Base-by-base conservation (phyloP, 768 basidiomycete species). In the Tylopilus sp. region DNA sequence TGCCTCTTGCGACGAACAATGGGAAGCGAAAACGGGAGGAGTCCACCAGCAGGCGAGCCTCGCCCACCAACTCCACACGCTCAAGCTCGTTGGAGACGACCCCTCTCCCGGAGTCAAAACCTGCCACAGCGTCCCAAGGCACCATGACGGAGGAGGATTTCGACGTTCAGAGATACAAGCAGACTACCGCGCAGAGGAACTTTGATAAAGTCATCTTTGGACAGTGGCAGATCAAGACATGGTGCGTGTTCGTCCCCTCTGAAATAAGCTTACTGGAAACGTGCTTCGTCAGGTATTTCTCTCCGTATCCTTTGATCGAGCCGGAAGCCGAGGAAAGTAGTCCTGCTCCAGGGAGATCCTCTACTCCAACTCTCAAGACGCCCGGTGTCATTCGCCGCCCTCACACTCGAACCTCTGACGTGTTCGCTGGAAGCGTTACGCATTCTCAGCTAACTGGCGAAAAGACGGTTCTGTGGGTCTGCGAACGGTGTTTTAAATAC, bases 401-500 rank as follows among this genome's bases (percentile, higher is more conserved):
- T 24, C 85, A 88, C 63, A 83, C 82, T 6, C 83, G 90, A 29
- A 89, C 87, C 2, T 85, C 85, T 11, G 89, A 92, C 57, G 63
- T 91, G 24, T 70, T 89, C 17, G 82, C 82, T 1, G 84, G 87
- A 29, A 83, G 85, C 7, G 66, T 87, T 48, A 74, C 75, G 29
- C 75, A 83, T 21, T 72, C 75, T 17, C 71, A 75, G 43, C 67
- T 64, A 17, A 52, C 64, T 16, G 77, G 73, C 4, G 84, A 83
- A 56, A 76, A 76, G 45, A 71, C 82, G 17, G 71, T 74, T 29
- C 70, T 95, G 19, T 94, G 85, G 82, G 91, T 95, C 6, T 96
- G 93, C 66, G 88, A 94, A 60, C 80, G 83, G 55, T 99, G 96
- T 73, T 97, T 98, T 84, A 98, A 97, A 73, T 99, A 99, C 66